Base-by-base conservation (phyloP, 2,329 filamentous ascomycete species). In the Phialocephala subalpina region DNA sequence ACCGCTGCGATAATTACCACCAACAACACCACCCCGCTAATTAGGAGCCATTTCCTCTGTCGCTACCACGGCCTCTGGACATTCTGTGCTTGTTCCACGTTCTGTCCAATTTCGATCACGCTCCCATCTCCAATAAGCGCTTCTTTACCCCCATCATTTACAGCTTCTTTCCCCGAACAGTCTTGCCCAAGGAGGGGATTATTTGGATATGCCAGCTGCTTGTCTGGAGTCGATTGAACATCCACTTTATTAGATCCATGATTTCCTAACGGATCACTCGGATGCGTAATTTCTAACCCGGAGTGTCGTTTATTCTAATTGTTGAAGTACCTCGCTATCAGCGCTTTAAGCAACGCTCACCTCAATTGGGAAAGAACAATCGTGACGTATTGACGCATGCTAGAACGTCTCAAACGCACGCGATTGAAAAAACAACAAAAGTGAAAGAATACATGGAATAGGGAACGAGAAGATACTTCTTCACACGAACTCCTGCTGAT, bases 281-380 rank as follows among this genome's bases (percentile, higher is more conserved):
- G 47, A 52, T 52, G 47, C 11, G 18, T n/a, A 2, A 52, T n/a
- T 52, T 52, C 47, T 18, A 52, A n/a, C n/a, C 47, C 47, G 11
- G 11, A 11, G n/a, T 52, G 47, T 7, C 9, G 11, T 52, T 20
- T n/a, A 27, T 52, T 22, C 47, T n/a, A 27, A 27, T 12, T 6
- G 20, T 52, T 92, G 89, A 16, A 12, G 18, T 3, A 40, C 36
- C 11, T 40, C 11, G 8, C 36, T 40, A 9, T 40, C 36, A 3
- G 36, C 18, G 9, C 18, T 16, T 40, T 16, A 40, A 40, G 36
- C 36, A 40, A 40, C 11, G 36, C 36, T 40, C 36, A 40, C 36
- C 18, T 40, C 3, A 16, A 40, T 11, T 3, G 36, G 11, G 36
- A 2, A 16, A 16, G 18, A 40, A 40, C 9, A 16, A 16, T 40